Base-by-base conservation (phyloP, 2,329 filamentous ascomycete genomes). In the Triangularia setosa region DNA sequence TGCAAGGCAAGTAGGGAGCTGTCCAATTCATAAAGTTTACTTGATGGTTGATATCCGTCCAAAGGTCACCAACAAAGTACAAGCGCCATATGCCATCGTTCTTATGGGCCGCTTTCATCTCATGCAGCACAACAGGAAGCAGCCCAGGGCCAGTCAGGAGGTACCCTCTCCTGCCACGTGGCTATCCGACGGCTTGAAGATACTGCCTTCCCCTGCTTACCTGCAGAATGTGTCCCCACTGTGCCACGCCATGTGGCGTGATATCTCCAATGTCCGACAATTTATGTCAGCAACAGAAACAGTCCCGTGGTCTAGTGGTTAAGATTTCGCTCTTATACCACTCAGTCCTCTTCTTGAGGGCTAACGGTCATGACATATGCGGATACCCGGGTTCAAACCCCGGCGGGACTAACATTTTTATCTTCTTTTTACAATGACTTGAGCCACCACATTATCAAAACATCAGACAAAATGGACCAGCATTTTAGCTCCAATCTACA, bases 281-380 rank as follows among this genome's bases (percentile, higher is more conserved):
- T 55, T n/a, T 23, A 55, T 2, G 23, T 28, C 52, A 55, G 5
- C 23, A 55, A 23, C 23, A 18, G 27, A 9, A 55, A 24, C 23
- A 55, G 52, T 55, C 52, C 52, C 52, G 52, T 55, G 52, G 52
- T 55, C 52, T 55, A 55, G 52, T 55, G 52, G 52, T 55, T 55
- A 55, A 24, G 52, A 55, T 55, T 55, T 55, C 52, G 52, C 52
- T 55, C 52, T 55, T 55, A 55, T 55, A 55, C 16, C 52, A 14
- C 27, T 55, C 11, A 25, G 52, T 55, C 21, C 16, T 48, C 7
- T 21, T 33, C 18, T 1, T n/a, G 16, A 48, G 16, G 40, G 18
- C 40, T 48, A 25, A 55, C 21, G 52, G 25, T 55, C 21, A 55
- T 55, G 23, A 55, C 14, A 1, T 14, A 55, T 55, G 52, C 52